These are phyloP conservation scores for Rhynchospora pubera DNA, from an alignment of 176 grass and related monocot species.

Conservation along the genomic window DNA sequence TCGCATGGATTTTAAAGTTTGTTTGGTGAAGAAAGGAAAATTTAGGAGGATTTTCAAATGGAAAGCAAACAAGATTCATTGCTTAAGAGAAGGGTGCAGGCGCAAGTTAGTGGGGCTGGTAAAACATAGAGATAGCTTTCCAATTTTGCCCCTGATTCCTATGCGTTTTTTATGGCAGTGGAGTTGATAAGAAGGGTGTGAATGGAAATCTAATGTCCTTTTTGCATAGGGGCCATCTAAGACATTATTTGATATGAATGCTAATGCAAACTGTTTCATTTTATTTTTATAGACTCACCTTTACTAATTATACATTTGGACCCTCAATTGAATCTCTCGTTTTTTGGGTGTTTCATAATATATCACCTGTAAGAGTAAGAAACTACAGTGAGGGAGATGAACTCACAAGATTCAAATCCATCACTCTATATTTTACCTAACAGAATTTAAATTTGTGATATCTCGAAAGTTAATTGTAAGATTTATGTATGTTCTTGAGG, in stretches of 20 bases:
- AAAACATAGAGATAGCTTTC: not conserved
- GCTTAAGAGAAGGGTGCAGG: not conserved
- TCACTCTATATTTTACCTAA: not conserved
- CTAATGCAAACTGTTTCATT: not conserved
- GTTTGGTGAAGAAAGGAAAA: not conserved
- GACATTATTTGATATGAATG: not conserved
- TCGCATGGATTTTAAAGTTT: slow-evolving; percentile 22
- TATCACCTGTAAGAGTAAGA: not conserved
- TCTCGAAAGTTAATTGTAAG: not conserved
- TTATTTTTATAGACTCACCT: not conserved
- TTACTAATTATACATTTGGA: not conserved
- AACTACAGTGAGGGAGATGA: not conserved
- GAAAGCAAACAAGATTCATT: slow-evolving; percentile 21
- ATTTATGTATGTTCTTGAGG: no score
- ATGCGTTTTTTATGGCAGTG: not conserved
- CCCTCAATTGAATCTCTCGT: not conserved
- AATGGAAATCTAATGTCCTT: not conserved
- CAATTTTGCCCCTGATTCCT: not conserved
- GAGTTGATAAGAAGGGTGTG: not conserved
- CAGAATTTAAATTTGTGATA: not conserved
- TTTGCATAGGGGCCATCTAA: no score
- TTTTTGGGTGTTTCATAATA: not conserved
- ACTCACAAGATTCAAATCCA: no score
- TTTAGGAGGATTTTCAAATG: not conserved
- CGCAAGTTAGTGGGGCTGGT: not conserved